Base-by-base conservation (phyloP, 495 filamentous ascomycete genomes). In the Astrocystis sublimbata region DNA sequence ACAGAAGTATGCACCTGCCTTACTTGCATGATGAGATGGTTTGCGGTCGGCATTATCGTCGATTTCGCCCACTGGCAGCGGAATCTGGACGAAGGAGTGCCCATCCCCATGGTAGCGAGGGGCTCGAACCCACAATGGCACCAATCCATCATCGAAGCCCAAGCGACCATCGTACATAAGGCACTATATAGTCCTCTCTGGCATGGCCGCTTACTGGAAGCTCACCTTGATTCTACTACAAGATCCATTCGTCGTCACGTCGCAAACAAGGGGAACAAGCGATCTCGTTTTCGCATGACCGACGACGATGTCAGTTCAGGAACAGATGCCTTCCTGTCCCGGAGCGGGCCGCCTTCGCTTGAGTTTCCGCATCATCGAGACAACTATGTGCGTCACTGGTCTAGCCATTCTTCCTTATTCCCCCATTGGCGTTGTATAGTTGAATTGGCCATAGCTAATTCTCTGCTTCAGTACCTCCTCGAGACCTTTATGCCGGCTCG, bases 21-120 rank as follows among this genome's bases (percentile, higher is more conserved):
- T 19, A 79, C 78, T 4, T 86, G 84, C 61, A 61, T 79, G 24
- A 51, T 81, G 17, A 73, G 78, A 17, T 86, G 83, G 84, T 81
- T 80, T 56, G 74, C 78, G 0, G 76, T 85, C 3, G 76, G 75
- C 50, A 36, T 85, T 10, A 71, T 75, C 13, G 74, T 85, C 33
- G 83, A 86, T 58, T 80, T 86, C 50, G 78, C 78, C 7, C 72
- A 80, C 63, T 86, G 81, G 80, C 84, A 85, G 61, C 17, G 62
- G 19, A 54, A 83, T 50, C 75, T 85, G 8, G 77, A 85, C 60
- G 59, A 65, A 4, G 75, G 83, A 2, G 72, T 79, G 36, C 82
- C 81, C 0, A 81, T 86, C 23, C 79, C 79, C 4, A 77, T 78
- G 30, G 76, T 84, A 6, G 68, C 75, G 0, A 70, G 82, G 3